Evolutionary conservation across 345 rosid genomes (phyloP), one percentile per base, ranked within the genome.

Genomic region (Citrus sp.): DNA sequence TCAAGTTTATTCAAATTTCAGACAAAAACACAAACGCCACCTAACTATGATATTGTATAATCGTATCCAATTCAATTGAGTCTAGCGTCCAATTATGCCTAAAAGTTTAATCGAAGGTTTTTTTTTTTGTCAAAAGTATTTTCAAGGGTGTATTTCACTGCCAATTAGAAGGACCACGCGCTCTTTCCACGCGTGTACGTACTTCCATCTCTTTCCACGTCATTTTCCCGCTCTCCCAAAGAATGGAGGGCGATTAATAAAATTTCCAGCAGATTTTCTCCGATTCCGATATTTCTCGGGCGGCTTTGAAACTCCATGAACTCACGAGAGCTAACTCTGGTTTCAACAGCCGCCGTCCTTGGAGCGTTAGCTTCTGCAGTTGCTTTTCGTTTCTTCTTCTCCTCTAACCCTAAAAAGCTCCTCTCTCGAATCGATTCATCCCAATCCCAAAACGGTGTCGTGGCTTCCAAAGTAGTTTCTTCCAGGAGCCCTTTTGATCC

Each of bases 341-440:
- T 88, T 67, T 89, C 92, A 46, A 80, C 93, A 0, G 93, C 97
- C 79, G 80, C 95, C 16, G 27, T 93, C 55, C 37, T 89, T 56
- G 98, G 94, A 6, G 97, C 93, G 74, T 35, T 91, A 60, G 79
- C 92, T 51, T 92, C 98, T 32, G 87, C 93, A 60, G 65, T 93
- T 7, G 93, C 88, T 13, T 74, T 82, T 79, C 89, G 88, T 81
- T 80, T 84, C 79, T 87, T 88, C 82, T 87, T 87, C 83, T 87
- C 86, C 74, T 70, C 73, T 83, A 77, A 69, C 87, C 84, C 88
- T 74, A 89, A 79, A 51, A 81, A 32, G 72, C 78, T 40, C 62
- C 66, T 72, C 28, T 71, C 84, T 59, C 88, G 27, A 70, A 22
- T 46, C 61, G 62, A 56, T 51, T 80, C 90, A 22, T 38, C 83